Evolutionary conservation across 2,329 filamentous ascomycete species (phyloP).

Genomic region (Cercospora citrullina): DNA sequence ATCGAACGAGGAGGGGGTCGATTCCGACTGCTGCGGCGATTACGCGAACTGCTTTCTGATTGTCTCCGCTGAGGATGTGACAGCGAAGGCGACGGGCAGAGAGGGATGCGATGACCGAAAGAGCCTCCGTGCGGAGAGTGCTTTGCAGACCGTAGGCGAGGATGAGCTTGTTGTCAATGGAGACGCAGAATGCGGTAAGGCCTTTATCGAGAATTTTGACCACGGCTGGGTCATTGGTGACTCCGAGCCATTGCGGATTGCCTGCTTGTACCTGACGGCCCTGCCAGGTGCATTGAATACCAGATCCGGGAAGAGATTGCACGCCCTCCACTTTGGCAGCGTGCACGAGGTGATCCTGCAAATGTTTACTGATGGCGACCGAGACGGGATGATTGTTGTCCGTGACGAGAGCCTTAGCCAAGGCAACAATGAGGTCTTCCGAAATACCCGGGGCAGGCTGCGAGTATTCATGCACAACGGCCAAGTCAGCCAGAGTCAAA

Average conservation of each 20-base stretch:
- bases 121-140: not conserved
- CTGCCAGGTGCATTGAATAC: not conserved
- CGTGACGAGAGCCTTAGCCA: not conserved
- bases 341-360: not conserved
- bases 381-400: not conserved
- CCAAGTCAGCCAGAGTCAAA: slow-evolving; percentile 60
- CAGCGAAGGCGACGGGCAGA: not conserved
- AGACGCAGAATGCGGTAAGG: not conserved
- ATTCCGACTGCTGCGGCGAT: not conserved
- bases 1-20: not conserved
- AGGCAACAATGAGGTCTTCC: not conserved
- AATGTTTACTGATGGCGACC: not conserved
- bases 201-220: not conserved
- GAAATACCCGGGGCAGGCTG: not conserved
- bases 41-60: not conserved
- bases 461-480: slow-evolving; percentile 38
- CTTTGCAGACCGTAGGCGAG: not conserved
- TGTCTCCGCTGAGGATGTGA: not conserved
- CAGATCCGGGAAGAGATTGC: not conserved
- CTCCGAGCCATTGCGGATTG: not conserved
- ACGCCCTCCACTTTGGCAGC: not conserved
- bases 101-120: not conserved
- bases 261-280: not conserved
- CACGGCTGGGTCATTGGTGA: not conserved
- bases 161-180: not conserved